Evolutionary conservation across 768 basidiomycete species (phyloP).

Genomic region (Coprinopsis cinerea): DNA sequence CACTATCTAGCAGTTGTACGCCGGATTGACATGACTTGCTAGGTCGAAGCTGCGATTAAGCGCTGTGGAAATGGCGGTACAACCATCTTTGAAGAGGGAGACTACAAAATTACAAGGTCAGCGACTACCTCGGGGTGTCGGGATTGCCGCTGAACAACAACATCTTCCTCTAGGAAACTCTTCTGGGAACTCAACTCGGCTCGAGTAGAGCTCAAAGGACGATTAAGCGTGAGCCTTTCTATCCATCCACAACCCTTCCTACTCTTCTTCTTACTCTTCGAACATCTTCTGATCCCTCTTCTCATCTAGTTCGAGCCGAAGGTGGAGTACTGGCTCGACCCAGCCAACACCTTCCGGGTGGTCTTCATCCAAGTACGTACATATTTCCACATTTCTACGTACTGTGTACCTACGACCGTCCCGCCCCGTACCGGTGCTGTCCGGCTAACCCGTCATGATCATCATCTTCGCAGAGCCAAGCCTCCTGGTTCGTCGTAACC

Average conservation of each 20-base stretch:
- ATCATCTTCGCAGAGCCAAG: conserved; percentile 39
- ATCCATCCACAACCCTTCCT: no score
- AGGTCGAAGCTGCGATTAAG: conserved; percentile 46
- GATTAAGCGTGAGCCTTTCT: conserved; percentile 35
- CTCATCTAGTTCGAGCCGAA: conserved; percentile 44
- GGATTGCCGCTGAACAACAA: not conserved
- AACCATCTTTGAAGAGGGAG: conserved; percentile 37
- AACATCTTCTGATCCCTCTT: not conserved
- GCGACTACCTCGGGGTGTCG: not conserved
- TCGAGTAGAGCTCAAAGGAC: conserved; percentile 39
- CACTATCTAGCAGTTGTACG: not conserved
- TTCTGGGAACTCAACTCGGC: conserved; percentile 42
- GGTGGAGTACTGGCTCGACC: conserved; percentile 50
- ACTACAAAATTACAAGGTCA: conserved; percentile 48
- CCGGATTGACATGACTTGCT: not conserved
- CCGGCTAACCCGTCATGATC: not conserved
- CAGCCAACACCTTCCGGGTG: conserved; percentile 51
- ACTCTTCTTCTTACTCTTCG: not conserved
- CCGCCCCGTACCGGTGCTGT: not conserved
- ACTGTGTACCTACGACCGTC: not conserved
- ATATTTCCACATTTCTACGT: not conserved
- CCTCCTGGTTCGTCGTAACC: conserved; percentile 60
- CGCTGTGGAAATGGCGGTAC: conserved; percentile 43
- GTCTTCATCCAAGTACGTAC: conserved; percentile 51
- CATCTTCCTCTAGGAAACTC: conserved; percentile 39